These are phyloP conservation scores for Mucor sp. DNA, from an alignment of 371 early-diverging fungal species.

Conservation along the genomic window DNA sequence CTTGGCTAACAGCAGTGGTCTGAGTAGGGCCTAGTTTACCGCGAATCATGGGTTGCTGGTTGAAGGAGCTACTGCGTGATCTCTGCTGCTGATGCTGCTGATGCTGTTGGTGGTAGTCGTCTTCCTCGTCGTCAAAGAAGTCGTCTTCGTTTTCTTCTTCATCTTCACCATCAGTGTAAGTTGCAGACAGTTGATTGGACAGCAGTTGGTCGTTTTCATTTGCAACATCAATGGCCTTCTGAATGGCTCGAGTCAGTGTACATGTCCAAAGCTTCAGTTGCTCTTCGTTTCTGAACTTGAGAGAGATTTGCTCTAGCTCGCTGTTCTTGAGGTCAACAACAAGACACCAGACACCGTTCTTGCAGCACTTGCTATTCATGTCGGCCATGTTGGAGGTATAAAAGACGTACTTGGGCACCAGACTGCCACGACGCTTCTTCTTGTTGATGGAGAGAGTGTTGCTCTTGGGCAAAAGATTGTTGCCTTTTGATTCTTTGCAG, in stretches of 20 bases:
- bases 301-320: slow-evolving; percentile 79
- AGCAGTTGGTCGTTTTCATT: slow-evolving; percentile 8
- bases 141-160: slow-evolving; percentile 41
- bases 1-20: slow-evolving; percentile 4
- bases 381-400: slow-evolving; percentile 22
- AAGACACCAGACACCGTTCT: slow-evolving; percentile 51
- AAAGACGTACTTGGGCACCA: slow-evolving; percentile 64
- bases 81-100: neutral
- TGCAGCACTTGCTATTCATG: neutral
- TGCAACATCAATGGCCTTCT: slow-evolving; percentile 18
- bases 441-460: slow-evolving; percentile 45
- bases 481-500: slow-evolving; percentile 57
- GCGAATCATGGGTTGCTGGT: slow-evolving; percentile 1
- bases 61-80: slow-evolving; percentile 21
- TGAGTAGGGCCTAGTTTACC: slow-evolving; percentile 5
- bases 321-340: slow-evolving; percentile 75
- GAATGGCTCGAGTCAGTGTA: slow-evolving; percentile 60
- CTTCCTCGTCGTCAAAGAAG: slow-evolving; percentile 43
- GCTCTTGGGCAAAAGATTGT: slow-evolving; percentile 52
- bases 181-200: neutral
- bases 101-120: slow-evolving; percentile 1
- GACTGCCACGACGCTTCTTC: slow-evolving; percentile 51
- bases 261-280: slow-evolving; percentile 88
- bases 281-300: slow-evolving; percentile 89
- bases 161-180: slow-evolving; percentile 9